Evolutionary conservation across 768 basidiomycete genomes (phyloP).

Genomic region (Podaxis sp.): DNA sequence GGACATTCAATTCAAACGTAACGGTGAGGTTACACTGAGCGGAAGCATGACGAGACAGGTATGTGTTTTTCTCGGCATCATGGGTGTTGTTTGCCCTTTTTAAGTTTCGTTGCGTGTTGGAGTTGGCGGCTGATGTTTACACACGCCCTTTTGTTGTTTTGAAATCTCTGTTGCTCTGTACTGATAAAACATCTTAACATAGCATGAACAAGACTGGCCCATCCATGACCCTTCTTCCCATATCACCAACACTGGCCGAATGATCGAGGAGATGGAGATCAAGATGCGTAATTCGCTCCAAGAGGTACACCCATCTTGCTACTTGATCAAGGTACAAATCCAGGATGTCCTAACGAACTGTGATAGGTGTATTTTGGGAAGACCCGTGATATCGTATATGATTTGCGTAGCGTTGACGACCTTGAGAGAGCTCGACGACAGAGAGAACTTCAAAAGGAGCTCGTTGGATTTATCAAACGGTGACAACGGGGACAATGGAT

Average conservation of each 20-base stretch:
- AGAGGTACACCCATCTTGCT: slow-evolving; percentile 49
- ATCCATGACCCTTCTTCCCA: slow-evolving; percentile 81
- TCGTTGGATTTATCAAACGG: slow-evolving; percentile 83
- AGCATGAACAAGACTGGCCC: slow-evolving; percentile 88
- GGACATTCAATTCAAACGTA: slow-evolving; percentile 33
- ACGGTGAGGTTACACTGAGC: slow-evolving; percentile 78
- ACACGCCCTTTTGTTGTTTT: background rate
- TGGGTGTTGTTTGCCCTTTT: background rate
- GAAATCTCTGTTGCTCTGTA: background rate
- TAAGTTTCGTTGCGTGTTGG: background rate
- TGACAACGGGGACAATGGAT: slow-evolving; percentile 23
- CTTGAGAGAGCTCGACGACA: slow-evolving; percentile 79
- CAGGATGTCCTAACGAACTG: slow-evolving; percentile 6
- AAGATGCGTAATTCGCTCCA: slow-evolving; percentile 96
- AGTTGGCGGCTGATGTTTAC: background rate
- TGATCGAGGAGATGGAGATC: slow-evolving; percentile 99
- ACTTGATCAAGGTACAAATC: slow-evolving; percentile 2
- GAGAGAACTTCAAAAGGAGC: slow-evolving; percentile 86
- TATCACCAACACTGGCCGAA: slow-evolving; percentile 88
- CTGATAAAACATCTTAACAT: slow-evolving; percentile 13
- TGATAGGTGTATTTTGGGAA: slow-evolving; percentile 90
- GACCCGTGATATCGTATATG: slow-evolving; percentile 92
- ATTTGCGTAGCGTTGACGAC: slow-evolving; percentile 85
- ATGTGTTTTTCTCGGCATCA: slow-evolving; percentile 25
- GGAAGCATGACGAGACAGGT: slow-evolving; percentile 99